phyloP scores from a whole-genome alignment of 1,284 basidiomycete species.

The Caloboletus firmus region DNA sequence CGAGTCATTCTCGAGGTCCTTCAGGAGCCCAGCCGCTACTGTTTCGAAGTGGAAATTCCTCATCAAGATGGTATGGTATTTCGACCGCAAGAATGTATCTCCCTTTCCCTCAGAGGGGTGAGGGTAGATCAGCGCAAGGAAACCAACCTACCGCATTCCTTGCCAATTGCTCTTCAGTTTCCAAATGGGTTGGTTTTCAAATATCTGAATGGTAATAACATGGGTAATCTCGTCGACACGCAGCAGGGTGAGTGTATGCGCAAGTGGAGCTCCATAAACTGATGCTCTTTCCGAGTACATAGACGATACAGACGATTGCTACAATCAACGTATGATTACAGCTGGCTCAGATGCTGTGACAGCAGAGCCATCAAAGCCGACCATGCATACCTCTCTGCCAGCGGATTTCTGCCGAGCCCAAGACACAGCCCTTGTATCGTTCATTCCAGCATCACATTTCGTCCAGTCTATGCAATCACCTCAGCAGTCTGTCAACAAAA shows the following conservation, averaged over 20 bases:
- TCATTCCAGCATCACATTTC: no score
- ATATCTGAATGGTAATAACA: conserved; percentile 30
- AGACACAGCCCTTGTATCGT: no score
- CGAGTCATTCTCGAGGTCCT: conserved; percentile 30
- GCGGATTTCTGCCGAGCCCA: no score
- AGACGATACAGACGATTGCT: conserved; percentile 33
- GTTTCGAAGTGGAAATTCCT: conserved; percentile 41
- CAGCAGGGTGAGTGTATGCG: conserved; percentile 39
- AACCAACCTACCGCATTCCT: conserved; percentile 31
- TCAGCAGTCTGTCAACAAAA: no score
- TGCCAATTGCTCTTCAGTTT: conserved; percentile 41
- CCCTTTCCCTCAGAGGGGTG: conserved; percentile 46
- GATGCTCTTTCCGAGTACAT: background rate
- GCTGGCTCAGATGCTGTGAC: no score
- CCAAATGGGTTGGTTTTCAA: conserved; percentile 41
- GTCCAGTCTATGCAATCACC: no score
- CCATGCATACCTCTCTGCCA: no score
- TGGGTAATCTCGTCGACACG: conserved; percentile 38
- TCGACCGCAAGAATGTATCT: conserved; percentile 39
- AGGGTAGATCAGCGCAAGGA: conserved; percentile 25
- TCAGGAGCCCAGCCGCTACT: conserved; percentile 21
- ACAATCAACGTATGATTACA: conserved; percentile 16
- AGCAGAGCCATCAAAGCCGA: no score
- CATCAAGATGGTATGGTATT: conserved; percentile 35
- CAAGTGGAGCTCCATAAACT: no score